Base-by-base conservation (phyloP, 2,329 filamentous ascomycete genomes). In the Geosmithia putterillii region DNA sequence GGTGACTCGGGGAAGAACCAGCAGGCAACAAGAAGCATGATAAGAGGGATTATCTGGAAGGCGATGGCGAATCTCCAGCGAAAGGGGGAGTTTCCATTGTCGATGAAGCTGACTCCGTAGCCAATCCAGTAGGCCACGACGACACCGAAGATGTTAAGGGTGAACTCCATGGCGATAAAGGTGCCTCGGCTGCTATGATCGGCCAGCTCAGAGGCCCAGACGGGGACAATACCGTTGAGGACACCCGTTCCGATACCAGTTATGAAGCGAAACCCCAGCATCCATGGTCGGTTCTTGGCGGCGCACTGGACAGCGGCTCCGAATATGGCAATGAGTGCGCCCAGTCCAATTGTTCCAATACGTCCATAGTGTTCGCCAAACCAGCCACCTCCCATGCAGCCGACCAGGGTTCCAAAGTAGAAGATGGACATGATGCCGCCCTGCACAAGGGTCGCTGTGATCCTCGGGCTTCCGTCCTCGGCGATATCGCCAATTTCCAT, bases 1-100 rank as follows among this genome's bases (percentile, higher is more conserved):
- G 79, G 81, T 0, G 77, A 81, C 49, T 86, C 82, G 0, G 81
- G 82, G 56, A 85, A 79, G 60, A 82, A 76, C 71, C 76, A 79
- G 23, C 82, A 70, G 2, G 66, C 55, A 0, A 50, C 54, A 43
- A 83, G 65, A 0, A 84, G 65, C 0, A 73, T 40, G 2, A 83
- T 50, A 0, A 85, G 67, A 15, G 79, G 77, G 1, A 81, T 57
- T 28, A 84, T 83, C 52, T 85, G 80, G 57, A 85, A 84, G 0
- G 76, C 79, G 45, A 85, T 73, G 0, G 79, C 80, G 49, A 86
- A 85, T 4, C 80, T 64, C 79, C 80, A 83, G 36, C 72, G 70
- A 51, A 83, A 72, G 0, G 72, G 61, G 0, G 75, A 78, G 2
- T 61, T 63, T n/a, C n/a, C n/a, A n/a, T 10, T 75, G 75, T 25